These are phyloP conservation scores for Oryza longistaminata DNA, from an alignment of 176 grass and related monocot genomes.

Conservation along the genomic window DNA sequence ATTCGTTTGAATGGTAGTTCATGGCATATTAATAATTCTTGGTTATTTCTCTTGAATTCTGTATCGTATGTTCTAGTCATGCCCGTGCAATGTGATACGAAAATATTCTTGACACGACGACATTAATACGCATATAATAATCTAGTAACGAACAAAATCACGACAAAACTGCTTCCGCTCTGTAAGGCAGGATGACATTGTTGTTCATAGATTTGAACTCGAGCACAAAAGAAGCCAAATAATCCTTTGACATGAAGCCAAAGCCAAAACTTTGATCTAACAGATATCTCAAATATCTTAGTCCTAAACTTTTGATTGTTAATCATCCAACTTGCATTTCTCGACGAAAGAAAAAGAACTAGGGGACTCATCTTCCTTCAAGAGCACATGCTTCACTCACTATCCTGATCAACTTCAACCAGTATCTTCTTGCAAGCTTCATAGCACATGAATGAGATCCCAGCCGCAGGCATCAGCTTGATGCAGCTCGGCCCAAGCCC, in stretches of 20 bases:
- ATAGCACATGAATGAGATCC: conserved; percentile 99
- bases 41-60: no score
- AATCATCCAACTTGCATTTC: conserved; percentile 22
- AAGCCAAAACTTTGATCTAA: conserved; percentile 50
- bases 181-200: conserved; percentile 26
- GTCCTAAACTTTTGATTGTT: conserved; percentile 31
- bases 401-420: conserved; percentile 59
- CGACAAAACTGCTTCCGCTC: conserved; percentile 34
- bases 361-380: conserved; percentile 26
- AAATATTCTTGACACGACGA: no score
- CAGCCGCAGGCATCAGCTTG: conserved; percentile 90
- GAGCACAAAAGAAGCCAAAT: conserved; percentile 9
- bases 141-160: neutral
- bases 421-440: conserved; percentile 98
- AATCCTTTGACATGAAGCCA: conserved; percentile 1
- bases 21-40: no score
- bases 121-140: neutral
- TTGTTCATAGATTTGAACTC: conserved; percentile 36
- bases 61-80: no score
- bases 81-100: no score
- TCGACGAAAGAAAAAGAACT: conserved; percentile 24
- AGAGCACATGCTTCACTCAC: conserved; percentile 20
- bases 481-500: conserved; percentile 95
- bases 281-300: conserved; percentile 25
- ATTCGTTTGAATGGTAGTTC: no score